phyloP scores from a whole-genome alignment of 169 alveolate species.

The Ichthyophthirius multifiliis region DNA sequence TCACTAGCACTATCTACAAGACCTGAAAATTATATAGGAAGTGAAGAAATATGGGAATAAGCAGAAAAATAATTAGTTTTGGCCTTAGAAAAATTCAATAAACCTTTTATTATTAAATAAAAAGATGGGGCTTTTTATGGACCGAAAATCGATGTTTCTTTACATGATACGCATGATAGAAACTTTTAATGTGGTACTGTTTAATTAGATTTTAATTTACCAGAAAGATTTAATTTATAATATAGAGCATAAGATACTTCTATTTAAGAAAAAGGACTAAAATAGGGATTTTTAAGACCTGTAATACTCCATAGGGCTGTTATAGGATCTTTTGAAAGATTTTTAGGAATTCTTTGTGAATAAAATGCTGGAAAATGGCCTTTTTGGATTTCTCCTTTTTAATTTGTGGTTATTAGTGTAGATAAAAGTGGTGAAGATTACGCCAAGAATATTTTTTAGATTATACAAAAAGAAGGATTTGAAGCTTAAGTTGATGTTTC shows the following conservation, averaged over 20 bases:
- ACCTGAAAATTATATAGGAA: slow-evolving; percentile 96
- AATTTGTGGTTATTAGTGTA: slow-evolving; percentile 93
- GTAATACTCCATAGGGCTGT: slow-evolving; percentile 99
- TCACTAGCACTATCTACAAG: slow-evolving; percentile 95
- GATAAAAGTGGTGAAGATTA: slow-evolving; percentile 89
- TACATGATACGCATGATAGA: slow-evolving; percentile 96
- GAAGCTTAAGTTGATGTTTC: slow-evolving; percentile 92
- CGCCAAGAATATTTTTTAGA: slow-evolving; percentile 84
- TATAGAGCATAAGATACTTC: slow-evolving; percentile 94
- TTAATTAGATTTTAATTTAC: slow-evolving; percentile 98
- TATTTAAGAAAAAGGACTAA: too few species aligned
- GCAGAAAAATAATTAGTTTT: slow-evolving; percentile 94
- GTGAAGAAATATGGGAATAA: slow-evolving; percentile 92
- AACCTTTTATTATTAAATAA: slow-evolving; percentile 93
- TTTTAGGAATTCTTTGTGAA: slow-evolving; percentile 92
- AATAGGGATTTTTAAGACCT: slow-evolving; percentile 95
- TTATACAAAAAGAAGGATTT: slow-evolving; percentile 81
- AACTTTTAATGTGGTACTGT: slow-evolving; percentile 99
- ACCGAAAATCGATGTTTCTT: slow-evolving; percentile 97
- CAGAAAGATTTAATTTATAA: slow-evolving; percentile 95
- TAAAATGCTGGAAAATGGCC: slow-evolving; percentile 99
- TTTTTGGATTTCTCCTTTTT: slow-evolving; percentile 98
- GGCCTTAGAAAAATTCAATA: slow-evolving; percentile 92
- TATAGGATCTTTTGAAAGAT: slow-evolving; percentile 92
- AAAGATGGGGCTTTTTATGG: slow-evolving; percentile 99